phyloP scores from a whole-genome alignment of 2,329 filamentous ascomycete species.

The Penicillium sclerotigenum region DNA sequence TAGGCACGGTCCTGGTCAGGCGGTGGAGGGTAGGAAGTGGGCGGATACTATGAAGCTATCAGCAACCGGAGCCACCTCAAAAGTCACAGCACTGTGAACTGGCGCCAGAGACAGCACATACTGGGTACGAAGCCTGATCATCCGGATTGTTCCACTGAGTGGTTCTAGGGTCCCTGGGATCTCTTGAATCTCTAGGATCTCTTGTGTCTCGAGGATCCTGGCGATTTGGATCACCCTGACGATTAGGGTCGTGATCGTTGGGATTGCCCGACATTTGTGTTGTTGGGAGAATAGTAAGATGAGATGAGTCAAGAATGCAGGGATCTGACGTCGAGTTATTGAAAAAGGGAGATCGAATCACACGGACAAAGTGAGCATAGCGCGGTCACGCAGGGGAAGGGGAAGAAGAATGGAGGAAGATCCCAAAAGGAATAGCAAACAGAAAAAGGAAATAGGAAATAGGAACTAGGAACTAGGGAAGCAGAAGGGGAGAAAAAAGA shows the following conservation, averaged over 20 bases:
- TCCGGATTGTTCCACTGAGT: constrained; percentile 43
- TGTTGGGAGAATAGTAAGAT: constrained; percentile 11
- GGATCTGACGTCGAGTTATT: constrained; percentile 27
- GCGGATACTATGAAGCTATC: constrained; percentile 28
- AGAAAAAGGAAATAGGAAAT: constrained; percentile 16
- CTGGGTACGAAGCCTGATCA: constrained; percentile 39
- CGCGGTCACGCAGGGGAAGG: constrained; percentile 26
- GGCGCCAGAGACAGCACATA: constrained; percentile 26
- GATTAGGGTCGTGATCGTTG: constrained; percentile 39
- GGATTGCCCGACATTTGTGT: constrained; percentile 43
- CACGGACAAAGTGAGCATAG: constrained; percentile 25
- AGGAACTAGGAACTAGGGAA: constrained; percentile 14
- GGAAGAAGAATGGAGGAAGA: constrained; percentile 13
- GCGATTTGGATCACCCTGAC: constrained; percentile 39
- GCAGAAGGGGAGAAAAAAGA: constrained; percentile 16
- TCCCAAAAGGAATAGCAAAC: constrained; percentile 7
- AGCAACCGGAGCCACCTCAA: not conserved
- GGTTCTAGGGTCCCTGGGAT: constrained; percentile 33
- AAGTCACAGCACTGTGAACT: not conserved
- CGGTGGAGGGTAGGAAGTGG: constrained; percentile 33
- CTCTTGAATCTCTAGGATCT: constrained; percentile 28
- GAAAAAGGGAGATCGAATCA: constrained; percentile 23
- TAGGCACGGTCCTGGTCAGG: constrained; percentile 31
- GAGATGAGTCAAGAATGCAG: constrained; percentile 27
- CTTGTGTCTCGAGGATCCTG: constrained; percentile 32